Percentiles rank a stretch among this genome's conserved stretches.
Evolutionary conservation across 176 grass and related monocot genomes (phyloP).

Genomic region (Elaeis guineensis): DNA sequence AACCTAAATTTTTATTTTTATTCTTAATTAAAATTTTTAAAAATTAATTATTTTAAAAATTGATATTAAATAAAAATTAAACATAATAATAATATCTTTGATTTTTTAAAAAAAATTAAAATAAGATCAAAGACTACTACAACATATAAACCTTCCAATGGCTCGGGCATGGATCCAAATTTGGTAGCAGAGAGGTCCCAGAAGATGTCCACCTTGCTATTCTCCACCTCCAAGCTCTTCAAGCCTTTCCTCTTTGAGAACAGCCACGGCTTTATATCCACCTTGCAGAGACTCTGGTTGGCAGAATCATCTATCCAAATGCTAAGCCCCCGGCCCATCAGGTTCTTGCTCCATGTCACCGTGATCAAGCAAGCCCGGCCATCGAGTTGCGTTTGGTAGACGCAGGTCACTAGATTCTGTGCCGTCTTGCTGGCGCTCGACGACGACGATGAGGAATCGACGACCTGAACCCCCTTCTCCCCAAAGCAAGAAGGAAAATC

Average conservation of each 20-base stretch:
- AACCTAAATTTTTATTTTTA: no score
- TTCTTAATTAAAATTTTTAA: no score
- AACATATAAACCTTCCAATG: slow-evolving; percentile 35
- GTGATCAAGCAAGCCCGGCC: slow-evolving; percentile 28
- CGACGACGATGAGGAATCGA: slow-evolving; percentile 25
- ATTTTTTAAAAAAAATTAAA: no score
- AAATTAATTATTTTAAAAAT: no score
- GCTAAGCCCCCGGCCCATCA: slow-evolving; percentile 31
- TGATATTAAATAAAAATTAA: no score
- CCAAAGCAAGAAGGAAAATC: slow-evolving; percentile 48
- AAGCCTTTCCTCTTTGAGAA: slow-evolving; percentile 45
- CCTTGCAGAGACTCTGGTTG: slow-evolving; percentile 35
- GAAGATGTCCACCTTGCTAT: slow-evolving; percentile 24
- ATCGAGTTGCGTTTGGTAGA: slow-evolving; percentile 27
- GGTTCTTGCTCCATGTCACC: slow-evolving; percentile 48
- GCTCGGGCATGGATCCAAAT: slow-evolving; percentile 32
- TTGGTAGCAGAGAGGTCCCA: slow-evolving; percentile 48
- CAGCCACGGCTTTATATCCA: slow-evolving; percentile 50
- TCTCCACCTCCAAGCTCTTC: slow-evolving; percentile 29
- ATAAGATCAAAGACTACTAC: slow-evolving; percentile 33
- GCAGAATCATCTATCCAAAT: slow-evolving; percentile 31
- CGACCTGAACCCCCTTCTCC: slow-evolving; percentile 39
- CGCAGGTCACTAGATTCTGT: slow-evolving; percentile 41
- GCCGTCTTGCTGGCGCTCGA: neutral
- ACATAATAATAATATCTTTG: no score